Evolutionary conservation across 1,284 basidiomycete genomes (phyloP), one percentile per base, ranked within the genome.

Genomic region (Austroboletus novae-zelandiae): DNA sequence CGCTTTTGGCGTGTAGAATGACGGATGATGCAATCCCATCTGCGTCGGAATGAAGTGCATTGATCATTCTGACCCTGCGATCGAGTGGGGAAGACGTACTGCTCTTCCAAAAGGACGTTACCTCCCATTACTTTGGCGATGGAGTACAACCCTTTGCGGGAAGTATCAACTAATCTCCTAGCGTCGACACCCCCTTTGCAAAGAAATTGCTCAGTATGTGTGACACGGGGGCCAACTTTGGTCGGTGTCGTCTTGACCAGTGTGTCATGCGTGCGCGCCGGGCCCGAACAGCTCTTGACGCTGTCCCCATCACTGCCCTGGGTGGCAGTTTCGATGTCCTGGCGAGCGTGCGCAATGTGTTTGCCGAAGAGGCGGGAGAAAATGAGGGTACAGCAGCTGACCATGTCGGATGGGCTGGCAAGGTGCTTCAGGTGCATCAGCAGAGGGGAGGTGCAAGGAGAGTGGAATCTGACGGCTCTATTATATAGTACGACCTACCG

Each of bases 161-260:
- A 67, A 25, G 72, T 46, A 44, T 67, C 45, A 10, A 70, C 67
- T 13, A 70, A 60, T 52, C 69, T 66, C 39, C 57, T 27, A 14
- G 69, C 60, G 43, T 70, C 70, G 35, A 70, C 71, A 27, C 69
- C 68, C 17, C 69, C 70, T 45, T 66, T 59, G 56, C 70, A 72
- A 25, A 67, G 42, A 39, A 70, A 70, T 45, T 63, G 56, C 18
- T 72, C 71, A 6, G 60, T 67, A 54, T 70, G 70, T 11, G 55
- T 54, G 13, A 72, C 62, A 42, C 68, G 68, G 7, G 68, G 69
- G 11, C 69, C 69, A 25, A 69, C 55, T 41, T 46, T 63, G 40
- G 57, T 49, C 11, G 58, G 67, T 27, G 51, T 50, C 17, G 53
- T 58, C 46, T 60, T 60, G 37, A 47, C 40, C 34, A 71, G 40